Percentiles rank a stretch among this genome's conserved stretches.
These are phyloP conservation scores for Cutaneotrichosporon dermatis DNA, from an alignment of 1,284 basidiomycete species.

Conservation along the genomic window DNA sequence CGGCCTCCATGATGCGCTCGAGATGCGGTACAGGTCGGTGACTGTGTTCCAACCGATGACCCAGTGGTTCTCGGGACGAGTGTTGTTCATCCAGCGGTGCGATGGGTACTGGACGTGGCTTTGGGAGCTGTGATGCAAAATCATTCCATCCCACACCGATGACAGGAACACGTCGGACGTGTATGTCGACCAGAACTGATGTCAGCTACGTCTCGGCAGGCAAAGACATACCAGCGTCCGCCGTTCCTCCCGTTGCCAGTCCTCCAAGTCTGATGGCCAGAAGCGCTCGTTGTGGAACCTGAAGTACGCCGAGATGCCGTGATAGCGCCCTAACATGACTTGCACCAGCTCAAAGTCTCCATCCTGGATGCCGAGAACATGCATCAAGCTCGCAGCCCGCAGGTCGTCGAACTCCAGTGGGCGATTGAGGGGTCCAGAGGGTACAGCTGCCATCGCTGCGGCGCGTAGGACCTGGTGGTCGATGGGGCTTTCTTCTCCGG, in stretches of 20 bases:
- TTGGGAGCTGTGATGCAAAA: conserved; percentile 12
- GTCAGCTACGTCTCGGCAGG: neutral
- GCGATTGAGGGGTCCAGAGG: neutral
- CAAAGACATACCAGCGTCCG: conserved; percentile 10
- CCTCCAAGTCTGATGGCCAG: conserved; percentile 10
- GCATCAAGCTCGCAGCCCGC: conserved; percentile 12
- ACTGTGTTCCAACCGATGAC: conserved; percentile 17
- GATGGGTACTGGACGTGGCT: conserved; percentile 14
- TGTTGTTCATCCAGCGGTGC: conserved; percentile 9
- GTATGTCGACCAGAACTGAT: conserved; percentile 21
- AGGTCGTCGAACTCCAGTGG: conserved; percentile 15
- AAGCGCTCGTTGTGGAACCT: conserved; percentile 13
- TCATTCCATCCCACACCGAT: conserved; percentile 12
- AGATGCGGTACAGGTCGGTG: conserved; percentile 20
- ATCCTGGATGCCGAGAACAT: conserved; percentile 15
- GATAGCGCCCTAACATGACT: conserved; percentile 11
- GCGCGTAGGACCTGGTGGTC: conserved; percentile 3
- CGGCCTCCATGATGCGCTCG: conserved; percentile 12
- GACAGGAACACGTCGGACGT: conserved; percentile 16
- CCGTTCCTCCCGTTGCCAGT: conserved; percentile 15
- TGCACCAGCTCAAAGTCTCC: conserved; percentile 13
- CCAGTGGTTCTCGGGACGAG: conserved; percentile 4
- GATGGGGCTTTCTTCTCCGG: neutral
- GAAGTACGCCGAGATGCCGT: conserved; percentile 6
- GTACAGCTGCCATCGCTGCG: conserved; percentile 1